Evolutionary conservation across 768 basidiomycete genomes (phyloP).

Genomic region (Boletus eberwhitei): DNA sequence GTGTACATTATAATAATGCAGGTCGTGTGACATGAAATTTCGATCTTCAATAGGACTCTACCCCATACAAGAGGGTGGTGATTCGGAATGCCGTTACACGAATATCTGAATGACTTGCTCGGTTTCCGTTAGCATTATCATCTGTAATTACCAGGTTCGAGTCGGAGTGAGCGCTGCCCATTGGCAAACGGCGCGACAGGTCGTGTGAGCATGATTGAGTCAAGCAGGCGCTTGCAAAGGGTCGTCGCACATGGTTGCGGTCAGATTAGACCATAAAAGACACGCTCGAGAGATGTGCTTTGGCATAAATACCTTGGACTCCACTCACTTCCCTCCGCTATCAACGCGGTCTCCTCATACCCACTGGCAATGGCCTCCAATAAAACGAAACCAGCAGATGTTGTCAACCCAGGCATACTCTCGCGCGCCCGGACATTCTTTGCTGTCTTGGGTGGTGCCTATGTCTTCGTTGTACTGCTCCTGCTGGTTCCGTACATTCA

Average conservation of each 20-base stretch:
- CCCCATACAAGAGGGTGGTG: no score
- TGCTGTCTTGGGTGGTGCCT: conserved; percentile 47
- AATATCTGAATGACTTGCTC: not conserved
- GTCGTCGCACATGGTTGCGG: not conserved
- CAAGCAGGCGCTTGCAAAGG: not conserved
- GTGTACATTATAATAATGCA: not conserved
- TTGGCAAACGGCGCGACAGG: no score
- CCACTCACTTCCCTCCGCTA: not conserved
- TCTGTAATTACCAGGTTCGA: not conserved
- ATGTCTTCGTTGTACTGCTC: conserved; percentile 49
- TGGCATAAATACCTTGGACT: conserved; percentile 8
- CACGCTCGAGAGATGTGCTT: not conserved
- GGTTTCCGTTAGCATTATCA: not conserved
- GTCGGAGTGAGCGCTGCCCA: not conserved
- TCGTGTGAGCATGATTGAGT: conserved; percentile 15
- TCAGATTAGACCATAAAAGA: conserved; percentile 5
- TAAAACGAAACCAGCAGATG: not conserved
- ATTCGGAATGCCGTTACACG: not conserved
- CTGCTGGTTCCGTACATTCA: conserved; percentile 65
- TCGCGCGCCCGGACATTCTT: conserved; percentile 31
- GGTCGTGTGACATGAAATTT: conserved; percentile 17
- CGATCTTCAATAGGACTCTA: not conserved
- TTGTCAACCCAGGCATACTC: conserved; percentile 18
- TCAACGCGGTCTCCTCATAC: not conserved
- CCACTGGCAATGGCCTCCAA: conserved; percentile 20